Evolutionary conservation across 2,329 filamentous ascomycete species (phyloP), one percentile per base, ranked within the genome.

Genomic region (Nothomitra cinnamomea): DNA sequence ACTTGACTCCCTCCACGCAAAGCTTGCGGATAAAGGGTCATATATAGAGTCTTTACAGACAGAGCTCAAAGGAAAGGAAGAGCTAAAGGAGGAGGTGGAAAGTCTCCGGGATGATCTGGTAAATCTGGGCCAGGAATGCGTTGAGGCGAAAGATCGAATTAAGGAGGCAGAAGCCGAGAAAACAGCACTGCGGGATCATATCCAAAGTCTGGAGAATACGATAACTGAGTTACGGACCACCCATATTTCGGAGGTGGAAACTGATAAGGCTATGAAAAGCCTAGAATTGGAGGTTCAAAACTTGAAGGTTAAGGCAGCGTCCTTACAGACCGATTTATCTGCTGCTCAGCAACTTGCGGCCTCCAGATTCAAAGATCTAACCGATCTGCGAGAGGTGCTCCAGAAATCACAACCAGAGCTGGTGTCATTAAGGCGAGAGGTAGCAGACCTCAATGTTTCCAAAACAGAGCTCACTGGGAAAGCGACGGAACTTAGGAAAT

Each of bases 331-430:
- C 0, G 90, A 98, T 63, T 75, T 96, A 2, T 83, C 81, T 1
- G 88, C 88, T 1, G 84, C 89, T 0, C 82, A 95, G 64, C 81
- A 94, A 66, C 76, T 96, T 12, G 87, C 92, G 0, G 83, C 94
- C 56, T 83, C 79, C 15, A 77, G 92, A 28, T 96, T 88, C 71
- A 94, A 88, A 65, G 89, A 96, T 56, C 71, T 95, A 1, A 82
- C 82, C 0, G 85, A 94, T 25, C 71, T 95, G 47, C 78, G 83
- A 19, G 85, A 90, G 57, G 73, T 89, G 1, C 67, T 95, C 28
- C 82, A 88, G 59, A 94, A 92, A 64, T 78, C 85, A 0, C 89
- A 95, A 62, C 85, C 87, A 0, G 90, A 98, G 66, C 71, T 96
- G 22, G 84, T 83, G 64, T 82, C 72, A 45, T 73, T 96, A 19